phyloP scores from a whole-genome alignment of 345 rosid genomes.

The Linum lewisii region DNA sequence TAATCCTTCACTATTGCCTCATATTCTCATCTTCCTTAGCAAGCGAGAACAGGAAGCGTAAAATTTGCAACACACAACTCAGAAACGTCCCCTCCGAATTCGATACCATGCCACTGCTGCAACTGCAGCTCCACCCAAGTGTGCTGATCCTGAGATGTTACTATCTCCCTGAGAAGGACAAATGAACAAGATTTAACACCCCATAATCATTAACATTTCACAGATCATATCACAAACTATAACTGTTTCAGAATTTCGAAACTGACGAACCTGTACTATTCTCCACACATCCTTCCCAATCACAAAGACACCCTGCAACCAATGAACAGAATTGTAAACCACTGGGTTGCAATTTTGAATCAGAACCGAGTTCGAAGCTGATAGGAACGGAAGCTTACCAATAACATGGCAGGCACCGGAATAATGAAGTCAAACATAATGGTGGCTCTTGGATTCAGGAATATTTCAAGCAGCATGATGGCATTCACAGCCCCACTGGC shows the following conservation, averaged over 20 bases:
- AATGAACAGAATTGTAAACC: not conserved
- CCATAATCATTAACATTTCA: not conserved
- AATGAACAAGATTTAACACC: not conserved
- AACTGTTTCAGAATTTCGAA: not conserved
- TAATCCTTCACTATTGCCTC: not conserved
- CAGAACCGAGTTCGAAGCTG: not conserved
- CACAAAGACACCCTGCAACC: conserved; percentile 54
- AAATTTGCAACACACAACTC: conserved; percentile 11
- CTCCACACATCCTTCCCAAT: conserved; percentile 63
- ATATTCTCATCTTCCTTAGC: not conserved
- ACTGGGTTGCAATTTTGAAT: not conserved
- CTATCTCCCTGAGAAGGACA: conserved; percentile 48
- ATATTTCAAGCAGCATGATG: conserved; percentile 76
- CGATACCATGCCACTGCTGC: conserved; percentile 72
- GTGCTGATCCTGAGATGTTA: conserved; percentile 81
- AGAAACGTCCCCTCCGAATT: conserved; percentile 53
- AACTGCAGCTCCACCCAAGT: conserved; percentile 90
- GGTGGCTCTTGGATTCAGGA: conserved; percentile 69
- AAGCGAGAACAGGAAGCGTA: too few relatives aligned
- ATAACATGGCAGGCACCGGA: conserved; percentile 78
- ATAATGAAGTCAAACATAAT: conserved; percentile 53
- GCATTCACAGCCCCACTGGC: conserved; percentile 96
- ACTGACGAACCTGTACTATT: conserved; percentile 46
- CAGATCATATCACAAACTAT: not conserved
- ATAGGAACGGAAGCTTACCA: conserved; percentile 39